A percentile compares a stretch with the other conserved stretches of the same genome.
Conservation (phyloP, 306 rosid species). For the Pterocarpus macrocarpus region DNA sequence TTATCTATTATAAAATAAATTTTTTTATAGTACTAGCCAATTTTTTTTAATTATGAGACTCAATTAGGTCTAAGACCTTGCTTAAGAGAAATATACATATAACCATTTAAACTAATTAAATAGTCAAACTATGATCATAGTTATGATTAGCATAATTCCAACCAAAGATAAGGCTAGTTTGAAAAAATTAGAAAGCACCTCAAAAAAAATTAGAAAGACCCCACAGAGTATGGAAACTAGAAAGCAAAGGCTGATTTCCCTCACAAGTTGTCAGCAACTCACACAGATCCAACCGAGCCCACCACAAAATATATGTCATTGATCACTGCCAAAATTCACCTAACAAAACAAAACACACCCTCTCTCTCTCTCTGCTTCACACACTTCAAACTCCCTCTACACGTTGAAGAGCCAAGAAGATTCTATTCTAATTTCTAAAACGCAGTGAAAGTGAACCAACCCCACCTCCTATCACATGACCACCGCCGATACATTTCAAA, state of each 20-base stretch:
- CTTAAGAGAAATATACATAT: too few relatives aligned
- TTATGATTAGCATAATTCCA: too few relatives aligned
- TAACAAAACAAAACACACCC: conserved; percentile 33
- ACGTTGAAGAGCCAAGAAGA: conserved; percentile 75
- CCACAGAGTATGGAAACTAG: conserved; percentile 56
- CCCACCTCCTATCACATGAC: conserved; percentile 61
- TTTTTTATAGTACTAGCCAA: too few relatives aligned
- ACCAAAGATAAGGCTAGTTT: too few relatives aligned
- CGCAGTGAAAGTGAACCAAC: conserved; percentile 67
- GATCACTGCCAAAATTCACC: conserved; percentile 41
- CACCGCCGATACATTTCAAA: conserved; percentile 58
- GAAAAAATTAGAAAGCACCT: too few relatives aligned
- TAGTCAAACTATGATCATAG: too few relatives aligned
- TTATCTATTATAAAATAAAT: too few relatives aligned
- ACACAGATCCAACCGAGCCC: conserved; percentile 72
- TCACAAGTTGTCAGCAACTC: conserved; percentile 74
- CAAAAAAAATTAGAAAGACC: conserved; percentile 1
- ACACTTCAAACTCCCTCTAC: conserved; percentile 43
- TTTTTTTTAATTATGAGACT: too few relatives aligned
- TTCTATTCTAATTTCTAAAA: conserved; percentile 85
- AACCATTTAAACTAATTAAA: too few relatives aligned
- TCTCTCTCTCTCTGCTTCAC: not conserved
- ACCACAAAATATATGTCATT: conserved; percentile 46
- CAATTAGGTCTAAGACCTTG: too few relatives aligned
- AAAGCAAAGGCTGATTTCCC: conserved; percentile 57